Evolutionary conservation across 345 rosid genomes (phyloP), one percentile per base, ranked within the genome.

Genomic region (Mallotus nudiflorus): DNA sequence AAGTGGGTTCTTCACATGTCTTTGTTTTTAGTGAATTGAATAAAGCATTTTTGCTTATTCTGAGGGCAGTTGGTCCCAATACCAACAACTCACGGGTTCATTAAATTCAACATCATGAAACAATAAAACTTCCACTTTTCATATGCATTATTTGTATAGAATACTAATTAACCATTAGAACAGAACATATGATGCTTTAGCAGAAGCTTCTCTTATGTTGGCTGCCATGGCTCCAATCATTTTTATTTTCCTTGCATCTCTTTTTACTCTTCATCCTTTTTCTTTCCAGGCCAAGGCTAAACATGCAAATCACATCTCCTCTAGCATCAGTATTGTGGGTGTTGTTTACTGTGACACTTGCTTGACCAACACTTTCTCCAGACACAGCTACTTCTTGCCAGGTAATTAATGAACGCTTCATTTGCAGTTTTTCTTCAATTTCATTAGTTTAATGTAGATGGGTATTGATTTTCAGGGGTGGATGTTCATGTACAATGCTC

Each of bases 321-420:
- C 93, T 51, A 70, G 81, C 62, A 85, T 93, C 83, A 81, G 89
- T 12, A 90, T 91, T 44, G 91, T 84, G 16, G 97, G 95, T 16
- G 89, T 75, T 75, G 98, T 91, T 45, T 94, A 79, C 68, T 89
- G 96, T 40, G 97, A 94, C 70, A 78, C 86, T 5, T 94, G 96
- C 54, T 84, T 84, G 28, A 75, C 72, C 69, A 84, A 82, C 70
- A 74, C 77, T 65, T 90, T 94, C 83, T 88, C 98, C 19, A 84
- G 78, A 71, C 87, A 88, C 71, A 90, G 95, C 82, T 91, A 86
- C 78, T 91, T 94, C 88, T 81, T 91, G 82, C 91, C 90, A 81
- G 98, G 98, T 93, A 78, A 65, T 33, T 93, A 78, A 65, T 33
- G 6, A 7, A 59, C 16, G 7, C 4, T 13, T 45, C 20, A 59